Percentiles rank a stretch among this genome's conserved stretches.
phyloP scores from a whole-genome alignment of 805 yeast species.

The Candida palmyrensis region DNA sequence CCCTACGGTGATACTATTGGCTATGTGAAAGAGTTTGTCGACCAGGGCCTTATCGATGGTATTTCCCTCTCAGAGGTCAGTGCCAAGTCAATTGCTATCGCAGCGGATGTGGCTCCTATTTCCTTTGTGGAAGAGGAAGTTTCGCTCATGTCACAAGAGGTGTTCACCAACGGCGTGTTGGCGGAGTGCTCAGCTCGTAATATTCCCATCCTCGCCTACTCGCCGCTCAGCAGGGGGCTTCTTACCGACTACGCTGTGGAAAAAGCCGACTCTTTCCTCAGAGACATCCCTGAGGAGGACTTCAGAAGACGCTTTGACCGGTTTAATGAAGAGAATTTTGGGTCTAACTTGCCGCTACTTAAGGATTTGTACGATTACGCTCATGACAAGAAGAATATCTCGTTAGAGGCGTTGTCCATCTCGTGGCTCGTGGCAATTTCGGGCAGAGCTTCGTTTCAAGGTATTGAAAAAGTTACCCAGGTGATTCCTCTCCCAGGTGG shows the following conservation, averaged over 20 bases:
- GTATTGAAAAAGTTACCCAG: conserved; percentile 40
- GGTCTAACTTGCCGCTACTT: conserved; percentile 48
- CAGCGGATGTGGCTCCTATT: conserved; percentile 52
- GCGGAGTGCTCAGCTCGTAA: conserved; percentile 50
- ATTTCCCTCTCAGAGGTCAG: conserved; percentile 72
- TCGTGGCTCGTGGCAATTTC: conserved; percentile 55
- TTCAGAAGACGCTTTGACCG: conserved; percentile 47
- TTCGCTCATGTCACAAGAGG: conserved; percentile 64
- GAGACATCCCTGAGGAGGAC: conserved; percentile 54
- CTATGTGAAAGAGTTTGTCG: conserved; percentile 53
- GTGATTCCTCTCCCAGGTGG: conserved; percentile 82
- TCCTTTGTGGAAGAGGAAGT: conserved; percentile 75
- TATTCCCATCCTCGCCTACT: conserved; percentile 72
- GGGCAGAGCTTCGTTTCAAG: conserved; percentile 50
- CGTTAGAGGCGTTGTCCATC: conserved; percentile 50
- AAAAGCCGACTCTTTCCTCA: conserved; percentile 20
- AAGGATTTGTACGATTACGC: conserved; percentile 48
- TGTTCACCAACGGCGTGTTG: conserved; percentile 58
- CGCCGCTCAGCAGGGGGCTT: conserved; percentile 79
- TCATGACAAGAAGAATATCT: conserved; percentile 37
- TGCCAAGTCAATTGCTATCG: conserved; percentile 55
- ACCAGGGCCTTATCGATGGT: conserved; percentile 62
- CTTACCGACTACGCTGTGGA: conserved; percentile 58
- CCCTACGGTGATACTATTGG: conserved; percentile 57
- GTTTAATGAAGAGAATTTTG: conserved; percentile 53